Base-by-base conservation (phyloP, 352 stramenopile species). In the Globisporangium nagaii region DNA sequence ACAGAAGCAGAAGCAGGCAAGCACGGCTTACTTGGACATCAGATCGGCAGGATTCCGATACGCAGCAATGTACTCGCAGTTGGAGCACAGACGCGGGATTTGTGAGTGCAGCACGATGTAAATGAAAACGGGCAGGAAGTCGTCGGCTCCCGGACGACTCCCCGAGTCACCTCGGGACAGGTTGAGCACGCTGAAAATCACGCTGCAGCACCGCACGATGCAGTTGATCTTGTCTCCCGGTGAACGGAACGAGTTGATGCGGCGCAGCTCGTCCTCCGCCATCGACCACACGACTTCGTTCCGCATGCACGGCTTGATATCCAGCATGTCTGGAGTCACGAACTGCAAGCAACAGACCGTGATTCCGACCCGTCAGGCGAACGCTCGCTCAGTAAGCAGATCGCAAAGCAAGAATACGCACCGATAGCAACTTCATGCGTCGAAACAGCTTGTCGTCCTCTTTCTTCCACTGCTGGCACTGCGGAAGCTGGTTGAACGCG, bases 101-200 rank as follows among this genome's bases (percentile, higher is more conserved):
- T 90, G 77, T 27, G 88, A 91, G 53, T 94, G 84, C 17, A 97
- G 66, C 20, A 97, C 87, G 35, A 97, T 90, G 70, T 95, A 96
- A 57, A 97, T 97, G 60, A 97, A 96, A 27, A 96, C 77, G 15
- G 90, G 90, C 13, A 97, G 66, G 46, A 97, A 97, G 35, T 97
- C 90, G 56, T 97, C 90, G 1, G 88, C 79, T 15, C 84, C 84
- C 3, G 84, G 84, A 8, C 84, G 81, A 15, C 65, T 86, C 2
- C 69, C 66, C 8, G 72, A 76, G 39, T 90, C 79, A 19, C 81
- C 84, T 35, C 84, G 74, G 0, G 84, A 74, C 15, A 96, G 64
- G 43, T 89, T 95, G 42, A 96, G 66, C 22, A 93, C 86, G 62
- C 83, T 93, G 56, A 96, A 96, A 60, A 96, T 96, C 27, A 96